Evolutionary conservation across 441 rosid genomes (phyloP).

Genomic region (Manihot esculenta): DNA sequence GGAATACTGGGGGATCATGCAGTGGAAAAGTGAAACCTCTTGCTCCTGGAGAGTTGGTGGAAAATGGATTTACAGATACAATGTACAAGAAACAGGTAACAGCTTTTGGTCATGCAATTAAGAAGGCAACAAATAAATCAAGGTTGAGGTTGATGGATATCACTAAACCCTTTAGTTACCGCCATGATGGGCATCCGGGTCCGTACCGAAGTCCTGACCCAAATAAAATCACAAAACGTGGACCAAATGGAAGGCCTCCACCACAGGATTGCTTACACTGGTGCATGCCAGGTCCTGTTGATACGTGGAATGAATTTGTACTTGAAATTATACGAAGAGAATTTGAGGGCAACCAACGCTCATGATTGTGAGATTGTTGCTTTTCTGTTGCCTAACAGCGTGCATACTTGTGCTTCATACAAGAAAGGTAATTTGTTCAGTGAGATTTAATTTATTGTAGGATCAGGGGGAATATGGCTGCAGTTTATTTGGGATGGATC

Average conservation of each 20-base stretch:
- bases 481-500: not conserved
- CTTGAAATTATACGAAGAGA: slow-evolving; percentile 74
- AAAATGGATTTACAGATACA: slow-evolving; percentile 66
- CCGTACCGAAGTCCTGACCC: slow-evolving; percentile 88
- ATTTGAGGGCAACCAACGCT: slow-evolving; percentile 33
- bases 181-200: slow-evolving; percentile 97
- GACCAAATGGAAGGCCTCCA: slow-evolving; percentile 80
- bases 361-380: slow-evolving; percentile 24
- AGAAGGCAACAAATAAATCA: slow-evolving; percentile 42
- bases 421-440: slow-evolving; percentile 7
- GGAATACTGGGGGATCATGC: slow-evolving; percentile 97
- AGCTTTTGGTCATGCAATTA: slow-evolving; percentile 51
- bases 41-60: slow-evolving; percentile 53
- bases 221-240: slow-evolving; percentile 70
- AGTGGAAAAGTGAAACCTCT: slow-evolving; percentile 79
- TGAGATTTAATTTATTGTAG: slow-evolving; percentile 24
- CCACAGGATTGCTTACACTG: slow-evolving; percentile 98
- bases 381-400: not conserved
- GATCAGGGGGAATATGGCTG: not conserved
- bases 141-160: slow-evolving; percentile 81
- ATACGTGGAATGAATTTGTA: slow-evolving; percentile 89
- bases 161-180: slow-evolving; percentile 70
- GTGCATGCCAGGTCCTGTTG: slow-evolving; percentile 99
- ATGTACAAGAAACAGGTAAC: slow-evolving; percentile 81
- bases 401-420: slow-evolving; percentile 3